Evolutionary conservation across 2,329 filamentous ascomycete species (phyloP).

Genomic region (Didymella pomorum): DNA sequence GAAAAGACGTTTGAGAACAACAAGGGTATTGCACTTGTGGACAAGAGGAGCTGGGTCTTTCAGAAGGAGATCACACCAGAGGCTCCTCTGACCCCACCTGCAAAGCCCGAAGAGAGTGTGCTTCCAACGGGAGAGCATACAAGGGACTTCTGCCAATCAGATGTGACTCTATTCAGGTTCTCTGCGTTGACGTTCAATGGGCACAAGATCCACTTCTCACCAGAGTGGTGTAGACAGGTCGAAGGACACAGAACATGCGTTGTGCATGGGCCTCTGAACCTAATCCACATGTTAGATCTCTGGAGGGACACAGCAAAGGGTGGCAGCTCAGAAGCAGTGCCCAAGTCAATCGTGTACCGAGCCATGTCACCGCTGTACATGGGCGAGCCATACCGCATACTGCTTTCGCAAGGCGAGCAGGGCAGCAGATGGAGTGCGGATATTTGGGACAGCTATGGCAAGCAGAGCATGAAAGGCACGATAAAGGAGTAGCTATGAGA

Average conservation of each 20-base stretch:
- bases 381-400: conserved; percentile 41
- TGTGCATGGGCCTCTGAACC: conserved; percentile 85
- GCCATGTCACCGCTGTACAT: conserved; percentile 47
- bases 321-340: conserved; percentile 29
- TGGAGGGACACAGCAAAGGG: conserved; percentile 40
- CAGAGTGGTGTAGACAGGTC: conserved; percentile 70
- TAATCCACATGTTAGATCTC: conserved; percentile 58
- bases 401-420: conserved; percentile 26
- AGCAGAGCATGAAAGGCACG: conserved; percentile 41
- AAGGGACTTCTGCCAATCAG: conserved; percentile 70
- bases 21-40: conserved; percentile 46
- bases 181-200: conserved; percentile 92
- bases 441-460: conserved; percentile 46
- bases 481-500: conserved; percentile 31
- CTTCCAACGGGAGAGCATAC: conserved; percentile 28
- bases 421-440: conserved; percentile 33
- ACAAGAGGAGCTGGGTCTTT: conserved; percentile 50
- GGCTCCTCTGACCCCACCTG: conserved; percentile 48
- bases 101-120: conserved; percentile 29
- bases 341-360: conserved; percentile 40
- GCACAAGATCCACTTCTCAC: conserved; percentile 87
- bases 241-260: conserved; percentile 80
- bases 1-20: conserved; percentile 60
- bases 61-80: conserved; percentile 52
- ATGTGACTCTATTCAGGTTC: conserved; percentile 84